Conservation (phyloP, 2,329 filamentous ascomycete genomes). For the Biscogniauxia marginata region DNA sequence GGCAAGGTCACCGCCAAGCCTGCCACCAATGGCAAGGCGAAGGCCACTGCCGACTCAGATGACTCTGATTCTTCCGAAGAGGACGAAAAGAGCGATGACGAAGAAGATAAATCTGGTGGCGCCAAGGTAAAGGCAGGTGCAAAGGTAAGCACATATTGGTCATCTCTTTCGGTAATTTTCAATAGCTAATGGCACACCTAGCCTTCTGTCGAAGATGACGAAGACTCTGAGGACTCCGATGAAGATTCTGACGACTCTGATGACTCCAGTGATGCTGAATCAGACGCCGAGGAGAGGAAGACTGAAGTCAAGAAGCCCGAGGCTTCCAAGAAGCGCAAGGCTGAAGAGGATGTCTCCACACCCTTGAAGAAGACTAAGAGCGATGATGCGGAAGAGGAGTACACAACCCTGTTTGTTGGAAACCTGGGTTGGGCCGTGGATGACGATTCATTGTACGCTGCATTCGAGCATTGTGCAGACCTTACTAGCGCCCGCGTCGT, state of each 20-base stretch:
- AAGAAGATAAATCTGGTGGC: constrained; percentile 27
- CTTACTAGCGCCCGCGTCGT: constrained; percentile 75
- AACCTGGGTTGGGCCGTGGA: constrained; percentile 90
- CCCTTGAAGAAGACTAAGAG: constrained; percentile 68
- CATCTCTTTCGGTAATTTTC: not conserved
- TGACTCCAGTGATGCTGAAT: constrained; percentile 35
- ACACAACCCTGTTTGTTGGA: constrained; percentile 79
- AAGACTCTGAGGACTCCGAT: constrained; percentile 32
- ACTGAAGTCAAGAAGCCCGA: constrained; percentile 43
- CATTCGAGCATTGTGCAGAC: constrained; percentile 78
- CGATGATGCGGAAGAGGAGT: constrained; percentile 46
- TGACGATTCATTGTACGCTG: constrained; percentile 74
- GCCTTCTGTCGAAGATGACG: constrained; percentile 20
- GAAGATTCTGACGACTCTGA: constrained; percentile 31
- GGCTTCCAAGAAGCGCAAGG: constrained; percentile 66
- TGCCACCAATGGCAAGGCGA: constrained; percentile 33
- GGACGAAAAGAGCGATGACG: constrained; percentile 28
- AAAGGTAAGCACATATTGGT: constrained; percentile 9
- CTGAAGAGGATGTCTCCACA: constrained; percentile 47
- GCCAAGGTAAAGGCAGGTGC: constrained; percentile 28
- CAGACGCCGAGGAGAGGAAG: constrained; percentile 31
- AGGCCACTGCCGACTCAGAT: constrained; percentile 36
- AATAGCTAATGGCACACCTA: not conserved
- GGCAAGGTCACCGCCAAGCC: constrained; percentile 25
- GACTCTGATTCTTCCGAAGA: constrained; percentile 32